Evolutionary conservation across 2,329 filamentous ascomycete genomes (phyloP).

Genomic region (Teratosphaeria destructans): DNA sequence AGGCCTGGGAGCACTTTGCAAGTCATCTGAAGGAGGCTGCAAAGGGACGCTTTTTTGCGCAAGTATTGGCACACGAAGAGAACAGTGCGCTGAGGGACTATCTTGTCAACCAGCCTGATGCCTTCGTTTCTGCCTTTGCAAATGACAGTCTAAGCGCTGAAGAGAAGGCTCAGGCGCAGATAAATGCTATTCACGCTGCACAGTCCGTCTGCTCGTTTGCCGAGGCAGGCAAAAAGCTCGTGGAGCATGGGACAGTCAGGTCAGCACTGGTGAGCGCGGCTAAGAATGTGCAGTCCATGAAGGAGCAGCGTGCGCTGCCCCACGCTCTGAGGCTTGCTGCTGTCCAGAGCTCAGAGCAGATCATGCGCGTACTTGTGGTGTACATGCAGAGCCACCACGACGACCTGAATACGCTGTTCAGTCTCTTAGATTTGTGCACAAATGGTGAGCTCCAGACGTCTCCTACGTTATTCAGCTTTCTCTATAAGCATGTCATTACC

Average conservation of each 20-base stretch:
- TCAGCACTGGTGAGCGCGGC: constrained; percentile 52
- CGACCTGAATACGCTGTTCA: constrained; percentile 67
- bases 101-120: constrained; percentile 62
- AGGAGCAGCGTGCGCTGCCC: constrained; percentile 59
- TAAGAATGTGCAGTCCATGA: constrained; percentile 65
- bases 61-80: constrained; percentile 66
- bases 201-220: constrained; percentile 63
- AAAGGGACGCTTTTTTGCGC: constrained; percentile 83
- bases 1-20: constrained; percentile 74
- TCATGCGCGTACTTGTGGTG: constrained; percentile 74
- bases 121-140: constrained; percentile 54
- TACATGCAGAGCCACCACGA: constrained; percentile 61
- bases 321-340: constrained; percentile 68
- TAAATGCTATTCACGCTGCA: constrained; percentile 81
- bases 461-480: constrained; percentile 66
- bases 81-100: constrained; percentile 66
- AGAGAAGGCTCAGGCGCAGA: constrained; percentile 63
- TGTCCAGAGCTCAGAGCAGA: constrained; percentile 78
- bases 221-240: constrained; percentile 56
- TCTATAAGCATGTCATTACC: constrained; percentile 75
- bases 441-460: constrained; percentile 70
- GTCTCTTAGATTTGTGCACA: constrained; percentile 73
- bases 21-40: constrained; percentile 70
- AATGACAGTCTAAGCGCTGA: constrained; percentile 45
- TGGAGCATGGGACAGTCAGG: constrained; percentile 47